A percentile compares a stretch with the other conserved stretches of the same genome.
These are phyloP conservation scores for Nannizziopsis arthrosporioides DNA, from an alignment of 2,329 filamentous ascomycete genomes.

Conservation along the genomic window DNA sequence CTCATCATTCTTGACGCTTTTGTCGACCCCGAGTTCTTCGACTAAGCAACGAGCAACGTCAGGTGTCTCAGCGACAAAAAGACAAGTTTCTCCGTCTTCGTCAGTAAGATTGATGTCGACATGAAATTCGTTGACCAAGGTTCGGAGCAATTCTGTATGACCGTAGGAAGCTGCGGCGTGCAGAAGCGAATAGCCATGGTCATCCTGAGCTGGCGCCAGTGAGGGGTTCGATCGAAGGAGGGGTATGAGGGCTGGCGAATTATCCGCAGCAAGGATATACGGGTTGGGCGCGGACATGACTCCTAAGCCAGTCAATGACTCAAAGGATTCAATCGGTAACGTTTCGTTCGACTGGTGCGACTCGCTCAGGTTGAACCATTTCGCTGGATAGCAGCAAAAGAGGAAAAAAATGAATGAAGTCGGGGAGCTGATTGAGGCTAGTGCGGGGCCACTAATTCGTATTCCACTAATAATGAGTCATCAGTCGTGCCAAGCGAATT, in stretches of 20 bases:
- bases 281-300: slow-evolving; percentile 43
- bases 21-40: slow-evolving; percentile 66
- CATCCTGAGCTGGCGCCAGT: slow-evolving; percentile 71
- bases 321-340: background rate
- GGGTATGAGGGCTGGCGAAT: slow-evolving; percentile 58
- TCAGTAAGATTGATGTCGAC: slow-evolving; percentile 74
- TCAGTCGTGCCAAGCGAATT: too few species aligned
- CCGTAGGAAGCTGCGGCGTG: slow-evolving; percentile 91
- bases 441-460: too few species aligned
- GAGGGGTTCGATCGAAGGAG: slow-evolving; percentile 62
- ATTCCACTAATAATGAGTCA: too few species aligned
- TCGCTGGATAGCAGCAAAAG: background rate
- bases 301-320: slow-evolving; percentile 11
- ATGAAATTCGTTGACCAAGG: slow-evolving; percentile 61
- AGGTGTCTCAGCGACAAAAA: slow-evolving; percentile 79
- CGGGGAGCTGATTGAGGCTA: too few species aligned
- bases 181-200: slow-evolving; percentile 84
- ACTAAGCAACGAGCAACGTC: slow-evolving; percentile 68
- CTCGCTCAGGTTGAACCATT: background rate
- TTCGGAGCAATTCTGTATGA: slow-evolving; percentile 66
- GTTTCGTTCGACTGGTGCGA: too few species aligned
- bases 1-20: slow-evolving; percentile 54
- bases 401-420: background rate
- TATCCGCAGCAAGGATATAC: slow-evolving; percentile 71
- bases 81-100: slow-evolving; percentile 84